Evolutionary conservation across 1,139 yeast species (phyloP), one percentile per base, ranked within the genome.

Genomic region (Candida sp.): DNA sequence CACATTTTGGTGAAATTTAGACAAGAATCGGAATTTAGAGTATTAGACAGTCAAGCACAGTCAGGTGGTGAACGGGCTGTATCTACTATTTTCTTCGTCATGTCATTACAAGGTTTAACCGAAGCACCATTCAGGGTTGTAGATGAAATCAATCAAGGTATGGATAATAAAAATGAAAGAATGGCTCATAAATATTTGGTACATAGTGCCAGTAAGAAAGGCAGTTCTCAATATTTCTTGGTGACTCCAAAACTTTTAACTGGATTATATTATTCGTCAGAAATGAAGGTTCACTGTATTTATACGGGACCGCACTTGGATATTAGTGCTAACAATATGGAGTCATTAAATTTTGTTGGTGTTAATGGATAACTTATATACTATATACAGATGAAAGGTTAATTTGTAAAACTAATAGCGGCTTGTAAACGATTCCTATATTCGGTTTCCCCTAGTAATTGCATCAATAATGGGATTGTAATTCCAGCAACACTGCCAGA

Each of bases 11-110:
- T 93, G 11, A 84, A 89, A 52, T 95, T 93, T 62, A 75, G 99
- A 57, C 87, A 84, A 50, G 81, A 77, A 43, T 82, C 91, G 9
- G 82, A 77, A 22, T 65, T 87, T 48, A 84, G 84, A 51, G 77
- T 81, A 22, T 72, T 93, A 43, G 93, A 89, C 55, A 82, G 89
- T 27, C 93, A 87, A 49, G 82, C 95, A 2, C 99, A 95, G 63
- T 89, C 97, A 0, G 99, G 99, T 44, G 99, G 99, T 42, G 99
- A 95, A 61, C 79, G 97, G 55, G 96, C 99, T 0, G 97, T 93
- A 0, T 84, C 97, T 0, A 95, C 99, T 0, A 91, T 93, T 6
- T 80, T 90, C 46, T 95, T 87, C 58, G 77, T 95, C 55, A 87
- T 95, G 77, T 85, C 98, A 1, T 68, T 95, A 48, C 99, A 95